Base-by-base conservation (phyloP, 331 rosid genomes). In the Quercus phellos region DNA sequence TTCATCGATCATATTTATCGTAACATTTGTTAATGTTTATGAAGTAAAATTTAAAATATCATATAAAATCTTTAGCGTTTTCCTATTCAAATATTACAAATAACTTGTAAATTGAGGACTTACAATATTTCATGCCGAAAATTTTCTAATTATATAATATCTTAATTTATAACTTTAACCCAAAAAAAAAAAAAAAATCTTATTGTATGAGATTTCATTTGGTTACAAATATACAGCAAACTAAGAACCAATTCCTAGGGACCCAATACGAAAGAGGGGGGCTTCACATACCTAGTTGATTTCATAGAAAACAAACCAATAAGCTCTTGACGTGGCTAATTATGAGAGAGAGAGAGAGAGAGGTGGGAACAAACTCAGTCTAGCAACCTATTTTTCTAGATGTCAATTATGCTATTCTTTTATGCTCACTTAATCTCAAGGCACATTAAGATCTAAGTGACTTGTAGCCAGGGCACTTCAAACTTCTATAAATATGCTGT, bases 161-260 rank as follows among this genome's bases (percentile, higher is more conserved):
- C 53, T 46, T 46, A 46, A 46, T 46, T 46, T 46, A 46, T 46
- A 46, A 29, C 64, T 29, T 63, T 7, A 12, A 43, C 46, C 46
- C 10, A 4, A 64, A 54, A 29, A 35, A 6, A 73, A 54, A 51
- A 22, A 24, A 24, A 22, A 55, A 54, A n/a, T 56, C 5, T 10
- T 19, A 26, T 3, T 6, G 11, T 27, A 26, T 74, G 22, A 12
- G 16, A 9, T 17, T 14, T 67, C 34, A 72, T 11, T 46, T 18
- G 56, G 74, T 4, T 11, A 59, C 16, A 10, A 24, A 55, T 64
- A 55, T 55, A 72, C 76, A 76, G 64, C 88, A 86, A 84, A 84
- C 74, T 77, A 81, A 79, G 90, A 84, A 84, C 86, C 69, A 53
- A 85, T 79, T 81, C 86, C 76, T 43, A 60, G 80, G 85, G 66